Percentiles rank a stretch among this genome's conserved stretches.
phyloP scores from a whole-genome alignment of 345 rosid genomes.

The Citrus unshiu region DNA sequence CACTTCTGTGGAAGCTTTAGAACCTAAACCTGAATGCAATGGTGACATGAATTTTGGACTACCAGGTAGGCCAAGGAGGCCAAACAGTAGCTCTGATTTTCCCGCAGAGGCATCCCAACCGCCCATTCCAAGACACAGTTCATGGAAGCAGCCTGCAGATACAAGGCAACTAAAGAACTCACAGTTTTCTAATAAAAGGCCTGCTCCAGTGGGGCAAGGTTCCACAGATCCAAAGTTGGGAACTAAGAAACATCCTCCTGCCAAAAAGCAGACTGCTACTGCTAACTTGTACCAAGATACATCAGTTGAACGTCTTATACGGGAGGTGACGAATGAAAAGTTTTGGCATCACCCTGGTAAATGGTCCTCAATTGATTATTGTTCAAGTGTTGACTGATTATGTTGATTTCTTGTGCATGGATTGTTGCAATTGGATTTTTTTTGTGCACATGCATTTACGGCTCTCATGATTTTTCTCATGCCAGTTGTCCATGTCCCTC shows the following conservation, averaged over 20 bases:
- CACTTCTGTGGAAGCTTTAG: constrained; percentile 41
- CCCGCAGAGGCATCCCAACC: constrained; percentile 46
- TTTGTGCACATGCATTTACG: constrained; percentile 15
- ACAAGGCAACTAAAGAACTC: constrained; percentile 49
- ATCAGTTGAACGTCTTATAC: constrained; percentile 97
- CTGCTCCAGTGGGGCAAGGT: constrained; percentile 44
- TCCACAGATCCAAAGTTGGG: constrained; percentile 65
- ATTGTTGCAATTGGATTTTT: neutral
- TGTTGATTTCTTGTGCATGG: constrained; percentile 2
- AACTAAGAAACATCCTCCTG: constrained; percentile 59
- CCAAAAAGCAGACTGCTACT: constrained; percentile 50
- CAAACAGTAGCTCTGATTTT: constrained; percentile 52
- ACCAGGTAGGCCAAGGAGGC: constrained; percentile 53
- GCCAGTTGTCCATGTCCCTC: constrained; percentile 36
- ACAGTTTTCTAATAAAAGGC: constrained; percentile 56
- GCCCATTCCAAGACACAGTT: constrained; percentile 67
- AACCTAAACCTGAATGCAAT: constrained; percentile 57
- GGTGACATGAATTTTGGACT: constrained; percentile 58
- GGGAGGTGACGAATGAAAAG: constrained; percentile 94
- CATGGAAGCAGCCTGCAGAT: constrained; percentile 75
- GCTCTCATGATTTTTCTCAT: constrained; percentile 22
- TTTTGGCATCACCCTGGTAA: constrained; percentile 92
- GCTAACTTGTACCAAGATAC: constrained; percentile 74
- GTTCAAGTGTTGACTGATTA: neutral
- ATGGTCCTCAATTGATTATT: neutral